These are phyloP conservation scores for Neofusicoccum sp. DNA, from an alignment of 2,329 filamentous ascomycete species.

Conservation along the genomic window DNA sequence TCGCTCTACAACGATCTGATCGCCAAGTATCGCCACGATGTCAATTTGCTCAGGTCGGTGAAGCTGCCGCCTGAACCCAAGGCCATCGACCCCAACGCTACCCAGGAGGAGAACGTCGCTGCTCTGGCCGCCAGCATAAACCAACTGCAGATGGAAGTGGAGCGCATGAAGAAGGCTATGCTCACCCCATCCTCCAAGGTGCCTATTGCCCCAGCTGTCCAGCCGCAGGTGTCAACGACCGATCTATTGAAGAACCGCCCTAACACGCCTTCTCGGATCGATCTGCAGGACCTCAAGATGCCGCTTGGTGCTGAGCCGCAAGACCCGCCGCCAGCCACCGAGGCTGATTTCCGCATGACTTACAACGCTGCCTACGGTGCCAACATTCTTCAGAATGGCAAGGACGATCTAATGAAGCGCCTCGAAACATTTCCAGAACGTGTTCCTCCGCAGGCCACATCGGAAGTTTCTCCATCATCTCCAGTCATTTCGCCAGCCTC, in stretches of 20 bases:
- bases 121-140: conserved; percentile 41
- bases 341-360: conserved; percentile 50
- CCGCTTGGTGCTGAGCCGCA: conserved; percentile 23
- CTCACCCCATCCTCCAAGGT: conserved; percentile 1
- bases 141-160: conserved; percentile 40
- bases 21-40: conserved; percentile 39
- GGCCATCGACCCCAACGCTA: conserved; percentile 37
- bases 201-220: not conserved
- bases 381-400: conserved; percentile 50
- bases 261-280: not conserved
- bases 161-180: conserved; percentile 31
- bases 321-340: conserved; percentile 31
- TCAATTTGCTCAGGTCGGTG: conserved; percentile 35
- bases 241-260: conserved; percentile 16
- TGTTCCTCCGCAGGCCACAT: conserved; percentile 32
- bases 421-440: conserved; percentile 33
- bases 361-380: conserved; percentile 49
- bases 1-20: conserved; percentile 41
- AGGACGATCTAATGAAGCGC: conserved; percentile 51
- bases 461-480: conserved; percentile 36
- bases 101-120: conserved; percentile 40
- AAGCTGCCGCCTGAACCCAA: conserved; percentile 25
- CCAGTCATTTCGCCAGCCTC: conserved; percentile 28
- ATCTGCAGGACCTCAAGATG: conserved; percentile 20
- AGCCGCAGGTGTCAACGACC: conserved; percentile 7